Evolutionary conservation across 2,329 filamentous ascomycete species (phyloP).

Genomic region (Cordyceps pruinosa): DNA sequence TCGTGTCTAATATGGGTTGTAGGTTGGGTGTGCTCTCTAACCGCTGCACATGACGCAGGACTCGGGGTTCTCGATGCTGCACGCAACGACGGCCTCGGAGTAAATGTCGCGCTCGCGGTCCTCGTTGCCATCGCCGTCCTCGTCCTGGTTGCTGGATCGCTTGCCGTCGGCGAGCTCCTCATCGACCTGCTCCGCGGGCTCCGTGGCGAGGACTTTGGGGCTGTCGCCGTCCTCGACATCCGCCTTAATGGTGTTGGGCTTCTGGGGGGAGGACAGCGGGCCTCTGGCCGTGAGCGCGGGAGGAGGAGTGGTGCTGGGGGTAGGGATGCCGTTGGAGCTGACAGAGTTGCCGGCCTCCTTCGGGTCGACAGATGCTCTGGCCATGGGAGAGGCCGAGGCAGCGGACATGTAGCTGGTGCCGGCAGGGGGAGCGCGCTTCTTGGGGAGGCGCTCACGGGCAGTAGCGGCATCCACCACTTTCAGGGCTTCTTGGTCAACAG

Average conservation of each 20-base stretch:
- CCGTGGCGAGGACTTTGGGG: slow-evolving; percentile 68
- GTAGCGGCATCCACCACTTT: slow-evolving; percentile 78
- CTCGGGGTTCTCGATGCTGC: slow-evolving; percentile 97
- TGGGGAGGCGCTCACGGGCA: slow-evolving; percentile 54
- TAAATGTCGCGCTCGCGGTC: slow-evolving; percentile 89
- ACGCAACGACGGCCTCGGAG: slow-evolving; percentile 82
- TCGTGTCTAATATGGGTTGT: slow-evolving; percentile 6
- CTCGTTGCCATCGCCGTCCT: slow-evolving; percentile 63
- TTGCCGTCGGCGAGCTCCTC: slow-evolving; percentile 56
- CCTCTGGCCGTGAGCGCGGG: slow-evolving; percentile 34
- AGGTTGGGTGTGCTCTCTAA: slow-evolving; percentile 37
- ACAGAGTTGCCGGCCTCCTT: slow-evolving; percentile 32
- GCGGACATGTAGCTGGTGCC: slow-evolving; percentile 44
- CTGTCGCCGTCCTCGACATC: slow-evolving; percentile 71
- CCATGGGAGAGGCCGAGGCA: slow-evolving; percentile 54
- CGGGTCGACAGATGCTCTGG: slow-evolving; percentile 54
- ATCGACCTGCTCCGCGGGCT: slow-evolving; percentile 56
- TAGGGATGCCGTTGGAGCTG: slow-evolving; percentile 57
- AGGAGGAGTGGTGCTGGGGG: slow-evolving; percentile 61
- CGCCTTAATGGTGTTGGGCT: slow-evolving; percentile 65
- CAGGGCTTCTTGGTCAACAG: slow-evolving; percentile 92
- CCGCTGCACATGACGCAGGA: slow-evolving; percentile 96
- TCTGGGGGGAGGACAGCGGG: slow-evolving; percentile 50
- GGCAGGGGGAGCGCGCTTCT: slow-evolving; percentile 61
- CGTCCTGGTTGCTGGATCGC: slow-evolving; percentile 68